Evolutionary conservation across 805 yeast genomes (phyloP).

Genomic region (Alloascoidea hylecoeti): DNA sequence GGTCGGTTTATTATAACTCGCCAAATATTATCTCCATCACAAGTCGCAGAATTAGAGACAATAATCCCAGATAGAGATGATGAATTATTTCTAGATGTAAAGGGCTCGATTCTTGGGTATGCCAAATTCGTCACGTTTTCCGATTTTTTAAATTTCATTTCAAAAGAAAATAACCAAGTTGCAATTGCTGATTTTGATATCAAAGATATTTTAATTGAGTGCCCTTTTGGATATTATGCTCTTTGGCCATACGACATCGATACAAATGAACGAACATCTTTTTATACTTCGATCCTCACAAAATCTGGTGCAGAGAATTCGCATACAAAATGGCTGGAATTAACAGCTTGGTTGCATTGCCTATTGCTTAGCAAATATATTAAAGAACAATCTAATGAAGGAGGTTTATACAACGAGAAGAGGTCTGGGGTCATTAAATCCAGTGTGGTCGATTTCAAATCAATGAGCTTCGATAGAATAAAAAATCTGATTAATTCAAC

Average conservation of each 20-base stretch:
- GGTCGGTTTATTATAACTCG: slow-evolving; percentile 8
- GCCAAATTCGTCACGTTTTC: background rate
- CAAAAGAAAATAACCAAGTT: too few species aligned
- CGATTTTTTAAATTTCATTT: too few species aligned
- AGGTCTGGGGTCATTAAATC: too few species aligned
- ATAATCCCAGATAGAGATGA: background rate
- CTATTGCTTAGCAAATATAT: too few species aligned
- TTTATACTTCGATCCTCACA: too few species aligned
- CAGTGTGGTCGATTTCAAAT: too few species aligned
- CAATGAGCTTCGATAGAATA: too few species aligned
- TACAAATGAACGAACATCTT: too few species aligned
- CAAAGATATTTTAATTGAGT: background rate
- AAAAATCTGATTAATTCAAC: background rate
- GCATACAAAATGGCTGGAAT: background rate
- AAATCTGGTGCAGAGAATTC: background rate
- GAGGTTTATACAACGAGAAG: too few species aligned
- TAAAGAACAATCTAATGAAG: too few species aligned
- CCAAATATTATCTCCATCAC: background rate
- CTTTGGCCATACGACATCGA: too few species aligned
- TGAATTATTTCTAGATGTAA: background rate
- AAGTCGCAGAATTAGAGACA: background rate
- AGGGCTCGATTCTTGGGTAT: background rate
- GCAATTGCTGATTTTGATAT: too few species aligned
- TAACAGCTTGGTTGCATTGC: slow-evolving; percentile 1
- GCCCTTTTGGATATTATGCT: background rate